These are phyloP conservation scores for Raddia guianensis DNA, from an alignment of 176 grass and related monocot genomes.

Conservation along the genomic window DNA sequence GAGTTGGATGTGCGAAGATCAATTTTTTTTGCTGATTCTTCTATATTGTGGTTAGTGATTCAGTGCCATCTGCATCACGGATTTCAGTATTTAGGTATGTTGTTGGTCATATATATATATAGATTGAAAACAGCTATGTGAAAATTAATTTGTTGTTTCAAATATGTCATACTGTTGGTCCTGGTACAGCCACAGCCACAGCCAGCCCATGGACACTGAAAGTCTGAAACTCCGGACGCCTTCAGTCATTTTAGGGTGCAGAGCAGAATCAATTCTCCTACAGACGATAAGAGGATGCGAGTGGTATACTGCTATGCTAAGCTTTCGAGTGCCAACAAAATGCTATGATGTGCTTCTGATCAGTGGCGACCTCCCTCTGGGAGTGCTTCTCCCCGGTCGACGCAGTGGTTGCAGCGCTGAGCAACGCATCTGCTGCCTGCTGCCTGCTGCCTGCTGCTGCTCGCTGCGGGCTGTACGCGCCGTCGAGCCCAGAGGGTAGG, in stretches of 20 bases:
- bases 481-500: not conserved
- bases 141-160: too few relatives aligned
- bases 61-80: too few relatives aligned
- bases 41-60: too few relatives aligned
- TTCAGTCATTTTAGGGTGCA: not conserved
- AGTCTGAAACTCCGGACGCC: not conserved
- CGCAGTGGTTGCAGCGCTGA: not conserved
- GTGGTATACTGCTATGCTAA: not conserved
- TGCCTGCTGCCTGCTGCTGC: not conserved
- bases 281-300: not conserved
- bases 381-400: not conserved
- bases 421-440: not conserved
- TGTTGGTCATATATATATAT: too few relatives aligned
- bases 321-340: conserved; percentile 23
- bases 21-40: too few relatives aligned
- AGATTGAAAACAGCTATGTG: too few relatives aligned
- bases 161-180: too few relatives aligned
- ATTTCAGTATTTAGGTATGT: too few relatives aligned
- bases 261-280: not conserved
- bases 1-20: too few relatives aligned
- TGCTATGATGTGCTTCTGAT: not conserved
- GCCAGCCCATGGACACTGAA: not conserved
- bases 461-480: not conserved
- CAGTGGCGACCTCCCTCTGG: not conserved
- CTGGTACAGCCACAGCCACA: not conserved